Evolutionary conservation across 768 basidiomycete genomes (phyloP).

Genomic region (Boletus vermiculosoides): DNA sequence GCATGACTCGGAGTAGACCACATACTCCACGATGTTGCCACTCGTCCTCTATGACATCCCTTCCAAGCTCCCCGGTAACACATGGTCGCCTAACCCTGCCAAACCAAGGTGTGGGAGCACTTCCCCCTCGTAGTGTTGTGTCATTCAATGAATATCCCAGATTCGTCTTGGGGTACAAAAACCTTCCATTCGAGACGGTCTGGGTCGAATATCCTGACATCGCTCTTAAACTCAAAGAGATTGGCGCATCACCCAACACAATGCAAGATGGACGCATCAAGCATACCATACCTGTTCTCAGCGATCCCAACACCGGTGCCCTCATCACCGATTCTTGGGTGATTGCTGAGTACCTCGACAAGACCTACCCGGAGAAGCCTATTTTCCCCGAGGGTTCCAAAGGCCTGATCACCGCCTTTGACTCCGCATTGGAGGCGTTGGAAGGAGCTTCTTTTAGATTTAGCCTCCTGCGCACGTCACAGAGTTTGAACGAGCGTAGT

Average conservation of each 20-base stretch:
- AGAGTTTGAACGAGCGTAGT: conserved; percentile 36
- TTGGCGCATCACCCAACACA: conserved; percentile 26
- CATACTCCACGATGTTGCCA: conserved; percentile 18
- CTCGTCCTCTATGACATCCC: conserved; percentile 40
- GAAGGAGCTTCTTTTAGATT: conserved; percentile 4
- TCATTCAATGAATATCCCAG: conserved; percentile 16
- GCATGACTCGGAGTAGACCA: background rate
- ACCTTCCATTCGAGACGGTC: conserved; percentile 32
- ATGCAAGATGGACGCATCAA: conserved; percentile 15
- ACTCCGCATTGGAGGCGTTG: conserved; percentile 1
- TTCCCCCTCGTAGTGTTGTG: background rate
- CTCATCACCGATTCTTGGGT: conserved; percentile 31
- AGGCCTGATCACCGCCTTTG: conserved; percentile 25
- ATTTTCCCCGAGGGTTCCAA: conserved; percentile 25
- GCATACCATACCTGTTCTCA: conserved; percentile 36
- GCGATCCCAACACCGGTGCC: conserved; percentile 31
- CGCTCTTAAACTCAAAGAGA: conserved; percentile 19
- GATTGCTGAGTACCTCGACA: conserved; percentile 39
- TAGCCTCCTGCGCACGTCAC: conserved; percentile 22
- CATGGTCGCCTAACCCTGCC: conserved; percentile 39
- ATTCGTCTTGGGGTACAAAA: conserved; percentile 32
- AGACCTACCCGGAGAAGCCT: conserved; percentile 33
- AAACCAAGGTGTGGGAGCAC: conserved; percentile 33
- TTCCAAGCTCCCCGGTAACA: conserved; percentile 28
- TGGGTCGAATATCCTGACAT: conserved; percentile 39